These are phyloP conservation scores for Carallia brachiata DNA, from an alignment of 345 rosid species.

Conservation along the genomic window DNA sequence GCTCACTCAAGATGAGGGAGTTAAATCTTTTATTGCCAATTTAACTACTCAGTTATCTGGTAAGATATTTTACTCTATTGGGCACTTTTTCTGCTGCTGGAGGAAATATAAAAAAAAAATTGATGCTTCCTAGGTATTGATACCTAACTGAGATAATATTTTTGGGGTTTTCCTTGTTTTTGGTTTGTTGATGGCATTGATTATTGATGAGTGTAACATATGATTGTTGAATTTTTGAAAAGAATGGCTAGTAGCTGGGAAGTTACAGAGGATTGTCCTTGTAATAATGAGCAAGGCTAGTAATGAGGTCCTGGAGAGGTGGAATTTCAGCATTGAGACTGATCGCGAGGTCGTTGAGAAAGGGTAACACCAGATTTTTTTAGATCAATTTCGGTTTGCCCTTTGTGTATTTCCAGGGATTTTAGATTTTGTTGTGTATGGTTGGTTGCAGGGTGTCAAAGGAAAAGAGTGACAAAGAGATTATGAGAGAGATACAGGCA, in stretches of 20 bases:
- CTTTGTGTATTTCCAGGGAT: not conserved
- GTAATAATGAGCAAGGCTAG: slow-evolving; percentile 86
- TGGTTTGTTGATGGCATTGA: not conserved
- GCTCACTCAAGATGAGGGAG: slow-evolving; percentile 89
- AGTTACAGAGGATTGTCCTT: slow-evolving; percentile 78
- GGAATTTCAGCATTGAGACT: slow-evolving; percentile 91
- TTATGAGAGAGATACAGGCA: slow-evolving; percentile 95
- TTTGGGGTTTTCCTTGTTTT: too few relatives aligned
- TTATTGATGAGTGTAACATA: slow-evolving; percentile 15
- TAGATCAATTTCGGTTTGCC: not conserved
- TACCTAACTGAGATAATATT: too few relatives aligned
- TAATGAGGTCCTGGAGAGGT: slow-evolving; percentile 85
- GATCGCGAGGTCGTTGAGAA: slow-evolving; percentile 78
- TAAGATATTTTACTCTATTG: slow-evolving; percentile 14
- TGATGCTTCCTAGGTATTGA: too few relatives aligned
- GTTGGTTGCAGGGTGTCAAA: slow-evolving; percentile 59
- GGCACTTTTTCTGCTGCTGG: not conserved
- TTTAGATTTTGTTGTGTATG: not conserved
- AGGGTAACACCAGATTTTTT: slow-evolving; percentile 42
- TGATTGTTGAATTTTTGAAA: slow-evolving; percentile 11
- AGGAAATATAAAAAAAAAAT: too few relatives aligned
- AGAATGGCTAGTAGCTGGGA: slow-evolving; percentile 95
- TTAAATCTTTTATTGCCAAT: slow-evolving; percentile 73
- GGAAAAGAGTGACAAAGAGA: slow-evolving; percentile 95
- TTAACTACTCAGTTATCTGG: slow-evolving; percentile 81